These are phyloP conservation scores for Plantago lanceolata DNA, from an alignment of 305 asterid genomes.

Conservation along the genomic window DNA sequence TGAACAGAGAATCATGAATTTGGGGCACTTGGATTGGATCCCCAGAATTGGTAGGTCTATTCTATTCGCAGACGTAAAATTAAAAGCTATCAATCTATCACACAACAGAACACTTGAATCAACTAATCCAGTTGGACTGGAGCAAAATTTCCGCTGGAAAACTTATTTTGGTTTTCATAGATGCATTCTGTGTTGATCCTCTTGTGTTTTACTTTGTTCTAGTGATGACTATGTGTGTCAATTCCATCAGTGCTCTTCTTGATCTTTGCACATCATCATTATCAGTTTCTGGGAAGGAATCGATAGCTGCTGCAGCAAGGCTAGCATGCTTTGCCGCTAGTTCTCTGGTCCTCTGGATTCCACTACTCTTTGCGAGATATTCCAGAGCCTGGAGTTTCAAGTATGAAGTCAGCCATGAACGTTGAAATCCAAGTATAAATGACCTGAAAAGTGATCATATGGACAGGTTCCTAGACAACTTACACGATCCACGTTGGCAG, in stretches of 20 bases:
- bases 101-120: neutral
- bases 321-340: slow-evolving; percentile 74
- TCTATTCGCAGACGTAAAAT: no score
- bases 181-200: neutral
- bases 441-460: no score
- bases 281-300: slow-evolving; percentile 65
- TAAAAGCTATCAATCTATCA: no score
- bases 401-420: no score
- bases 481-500: slow-evolving; percentile 68
- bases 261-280: slow-evolving; percentile 68
- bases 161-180: neutral
- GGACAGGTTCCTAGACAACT: slow-evolving; percentile 22
- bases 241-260: slow-evolving; percentile 80
- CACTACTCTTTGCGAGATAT: slow-evolving; percentile 68
- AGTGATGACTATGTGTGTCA: slow-evolving; percentile 74
- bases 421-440: no score
- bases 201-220: slow-evolving; percentile 55
- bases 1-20: no score
- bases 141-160: neutral
- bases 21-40: neutral
- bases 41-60: neutral
- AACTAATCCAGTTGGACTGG: neutral
- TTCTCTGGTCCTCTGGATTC: slow-evolving; percentile 78
- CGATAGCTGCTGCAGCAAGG: slow-evolving; percentile 82
- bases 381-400: slow-evolving; percentile 58